Evolutionary conservation across 129 eudicot genomes (phyloP).

Genomic region (Calendula officinalis): DNA sequence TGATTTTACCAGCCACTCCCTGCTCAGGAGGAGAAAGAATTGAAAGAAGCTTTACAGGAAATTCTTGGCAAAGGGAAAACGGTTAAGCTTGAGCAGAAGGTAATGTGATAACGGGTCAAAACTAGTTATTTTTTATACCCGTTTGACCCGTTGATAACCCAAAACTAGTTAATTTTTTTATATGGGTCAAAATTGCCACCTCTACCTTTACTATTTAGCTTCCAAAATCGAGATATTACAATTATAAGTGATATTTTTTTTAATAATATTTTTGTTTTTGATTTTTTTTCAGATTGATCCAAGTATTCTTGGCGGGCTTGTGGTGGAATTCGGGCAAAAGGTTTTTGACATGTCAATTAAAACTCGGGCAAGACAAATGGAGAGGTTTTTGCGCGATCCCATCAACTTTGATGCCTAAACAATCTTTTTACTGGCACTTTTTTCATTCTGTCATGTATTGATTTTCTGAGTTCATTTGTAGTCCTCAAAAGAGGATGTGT

Average conservation of each 20-base stretch:
- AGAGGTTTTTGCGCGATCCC: conserved; percentile 84
- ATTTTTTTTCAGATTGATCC: conserved; percentile 58
- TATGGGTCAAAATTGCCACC: not conserved
- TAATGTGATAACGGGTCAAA: conserved; percentile 16
- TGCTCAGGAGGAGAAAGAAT: conserved; percentile 77
- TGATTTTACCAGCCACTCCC: conserved; percentile 70
- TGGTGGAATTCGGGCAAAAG: conserved; percentile 80
- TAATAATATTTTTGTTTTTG: not conserved
- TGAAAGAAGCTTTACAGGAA: conserved; percentile 73
- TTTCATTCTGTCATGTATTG: conserved; percentile 1
- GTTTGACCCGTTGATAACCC: not conserved
- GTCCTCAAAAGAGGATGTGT: conserved; percentile 9
- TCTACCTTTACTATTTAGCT: not conserved
- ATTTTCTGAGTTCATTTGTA: conserved; percentile 6
- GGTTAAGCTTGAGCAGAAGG: conserved; percentile 83
- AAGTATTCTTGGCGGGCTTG: conserved; percentile 85
- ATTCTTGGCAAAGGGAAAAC: conserved; percentile 83
- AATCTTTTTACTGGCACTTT: not conserved
- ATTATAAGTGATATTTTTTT: not conserved
- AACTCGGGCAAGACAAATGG: conserved; percentile 91
- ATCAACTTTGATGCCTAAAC: conserved; percentile 42
- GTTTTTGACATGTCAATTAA: conserved; percentile 87
- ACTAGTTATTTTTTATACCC: not conserved
- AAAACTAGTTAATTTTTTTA: not conserved
- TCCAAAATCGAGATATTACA: not conserved